Percentiles rank a stretch among this genome's conserved stretches.
Conservation (phyloP, 371 early-diverging fungal species). For the Mortierella sp. region DNA sequence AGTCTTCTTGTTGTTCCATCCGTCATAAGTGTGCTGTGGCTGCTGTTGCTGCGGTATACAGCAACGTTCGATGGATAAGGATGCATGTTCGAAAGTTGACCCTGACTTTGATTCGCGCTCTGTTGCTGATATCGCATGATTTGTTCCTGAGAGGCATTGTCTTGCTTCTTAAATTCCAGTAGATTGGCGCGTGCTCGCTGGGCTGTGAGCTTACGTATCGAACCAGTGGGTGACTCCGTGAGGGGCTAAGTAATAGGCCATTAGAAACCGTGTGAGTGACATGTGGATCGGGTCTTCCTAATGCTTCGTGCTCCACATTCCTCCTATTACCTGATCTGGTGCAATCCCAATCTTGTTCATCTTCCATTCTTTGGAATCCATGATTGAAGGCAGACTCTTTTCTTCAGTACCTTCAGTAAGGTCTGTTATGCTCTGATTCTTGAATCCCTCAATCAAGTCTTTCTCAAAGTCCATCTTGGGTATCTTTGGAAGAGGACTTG, state of each 20-base stretch:
- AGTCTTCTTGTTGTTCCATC: slow-evolving; percentile 10
- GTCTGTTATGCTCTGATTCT: neutral
- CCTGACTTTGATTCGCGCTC: neutral
- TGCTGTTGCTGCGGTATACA: slow-evolving; percentile 15
- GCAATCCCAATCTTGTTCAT: slow-evolving; percentile 8
- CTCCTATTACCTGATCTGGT: slow-evolving; percentile 20
- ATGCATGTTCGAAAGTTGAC: neutral
- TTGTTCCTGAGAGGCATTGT: neutral
- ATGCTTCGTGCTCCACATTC: too few relatives aligned
- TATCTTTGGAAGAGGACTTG: slow-evolving; percentile 19
- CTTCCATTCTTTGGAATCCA: neutral
- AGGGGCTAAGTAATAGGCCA: slow-evolving; percentile 6
- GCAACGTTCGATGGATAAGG: neutral
- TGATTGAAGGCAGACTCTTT: too few relatives aligned
- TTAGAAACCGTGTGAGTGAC: neutral
- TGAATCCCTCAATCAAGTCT: slow-evolving; percentile 33
- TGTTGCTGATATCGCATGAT: neutral
- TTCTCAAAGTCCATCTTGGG: slow-evolving; percentile 41
- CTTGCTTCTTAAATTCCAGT: slow-evolving; percentile 28
- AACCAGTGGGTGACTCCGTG: slow-evolving; percentile 5
- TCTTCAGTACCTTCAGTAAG: neutral
- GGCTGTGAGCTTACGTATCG: slow-evolving; percentile 25
- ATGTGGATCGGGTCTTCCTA: too few relatives aligned
- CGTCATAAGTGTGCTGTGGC: slow-evolving; percentile 7
- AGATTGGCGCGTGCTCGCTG: slow-evolving; percentile 19